phyloP scores from a whole-genome alignment of 1,284 basidiomycete species.

The Vanrija pseudolonga region DNA sequence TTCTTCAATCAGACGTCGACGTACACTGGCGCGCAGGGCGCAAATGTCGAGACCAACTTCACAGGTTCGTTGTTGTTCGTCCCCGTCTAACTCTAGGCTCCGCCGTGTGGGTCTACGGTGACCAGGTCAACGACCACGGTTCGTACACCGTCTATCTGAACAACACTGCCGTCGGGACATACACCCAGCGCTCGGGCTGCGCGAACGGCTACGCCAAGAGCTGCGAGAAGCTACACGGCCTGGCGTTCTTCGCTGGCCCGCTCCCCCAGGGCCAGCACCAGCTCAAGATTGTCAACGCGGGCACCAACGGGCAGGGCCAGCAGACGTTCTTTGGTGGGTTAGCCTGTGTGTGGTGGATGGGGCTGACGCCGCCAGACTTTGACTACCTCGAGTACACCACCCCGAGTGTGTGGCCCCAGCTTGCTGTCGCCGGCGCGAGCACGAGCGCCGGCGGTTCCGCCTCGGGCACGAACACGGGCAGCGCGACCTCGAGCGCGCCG shows the following conservation, averaged over 20 bases:
- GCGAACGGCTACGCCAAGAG: slow-evolving; percentile 37
- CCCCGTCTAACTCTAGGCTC: slow-evolving; percentile 29
- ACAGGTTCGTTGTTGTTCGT: slow-evolving; percentile 17
- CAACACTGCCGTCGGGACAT: slow-evolving; percentile 25
- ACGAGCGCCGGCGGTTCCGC: neutral
- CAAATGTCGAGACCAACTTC: slow-evolving; percentile 38
- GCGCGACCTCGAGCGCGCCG: too few relatives aligned
- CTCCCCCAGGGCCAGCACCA: slow-evolving; percentile 37
- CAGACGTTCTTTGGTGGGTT: slow-evolving; percentile 47
- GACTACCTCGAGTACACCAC: slow-evolving; percentile 46
- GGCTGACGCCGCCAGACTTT: slow-evolving; percentile 35
- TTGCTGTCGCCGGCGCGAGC: too few relatives aligned
- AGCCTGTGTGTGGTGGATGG: neutral
- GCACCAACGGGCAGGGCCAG: slow-evolving; percentile 22
- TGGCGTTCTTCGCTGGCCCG: slow-evolving; percentile 36
- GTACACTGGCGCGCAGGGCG: slow-evolving; percentile 36
- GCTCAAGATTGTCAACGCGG: slow-evolving; percentile 39
- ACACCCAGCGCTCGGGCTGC: slow-evolving; percentile 44
- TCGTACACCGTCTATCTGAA: slow-evolving; percentile 44
- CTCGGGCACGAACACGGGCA: neutral
- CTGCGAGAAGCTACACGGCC: slow-evolving; percentile 49
- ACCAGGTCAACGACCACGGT: slow-evolving; percentile 51
- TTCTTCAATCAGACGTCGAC: slow-evolving; percentile 39
- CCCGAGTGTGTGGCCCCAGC: slow-evolving; percentile 26
- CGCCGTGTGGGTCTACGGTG: slow-evolving; percentile 49